phyloP scores from a whole-genome alignment of 371 early-diverging fungal species.

The Coemansia sp. region DNA sequence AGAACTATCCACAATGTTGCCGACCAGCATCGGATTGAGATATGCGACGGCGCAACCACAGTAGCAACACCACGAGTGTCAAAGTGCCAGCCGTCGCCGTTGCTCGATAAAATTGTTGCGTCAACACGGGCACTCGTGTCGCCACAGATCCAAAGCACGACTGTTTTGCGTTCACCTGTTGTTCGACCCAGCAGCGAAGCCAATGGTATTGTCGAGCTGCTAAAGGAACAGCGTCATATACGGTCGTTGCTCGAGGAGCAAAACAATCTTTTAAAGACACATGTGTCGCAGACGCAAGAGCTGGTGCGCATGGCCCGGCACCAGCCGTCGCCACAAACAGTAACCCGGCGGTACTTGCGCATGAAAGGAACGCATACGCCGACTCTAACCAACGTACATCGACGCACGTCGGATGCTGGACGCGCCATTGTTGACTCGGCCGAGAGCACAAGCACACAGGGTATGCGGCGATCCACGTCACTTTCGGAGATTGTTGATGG shows the following conservation, averaged over 20 bases:
- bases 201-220: slow-evolving; percentile 26
- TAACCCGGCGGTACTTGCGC: slow-evolving; percentile 43
- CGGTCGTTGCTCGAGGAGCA: slow-evolving; percentile 43
- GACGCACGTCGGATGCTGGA: background rate
- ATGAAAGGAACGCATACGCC: slow-evolving; percentile 43
- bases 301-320: slow-evolving; percentile 30
- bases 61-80: background rate
- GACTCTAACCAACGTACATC: slow-evolving; percentile 9
- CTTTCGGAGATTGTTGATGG: slow-evolving; percentile 45
- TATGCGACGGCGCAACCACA: background rate
- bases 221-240: slow-evolving; percentile 44
- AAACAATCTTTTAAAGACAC: slow-evolving; percentile 34
- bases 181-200: background rate
- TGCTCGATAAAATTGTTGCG: slow-evolving; percentile 18
- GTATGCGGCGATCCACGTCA: slow-evolving; percentile 38
- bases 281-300: slow-evolving; percentile 45
- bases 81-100: slow-evolving; percentile 17
- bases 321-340: slow-evolving; percentile 41
- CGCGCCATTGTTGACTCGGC: background rate
- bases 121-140: slow-evolving; percentile 16
- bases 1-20: slow-evolving; percentile 9
- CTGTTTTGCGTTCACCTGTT: background rate
- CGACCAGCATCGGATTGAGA: slow-evolving; percentile 1
- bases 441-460: background rate
- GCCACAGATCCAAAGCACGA: background rate